These are phyloP conservation scores for Ogataea ganodermae DNA, from an alignment of 805 yeast species.

Conservation along the genomic window DNA sequence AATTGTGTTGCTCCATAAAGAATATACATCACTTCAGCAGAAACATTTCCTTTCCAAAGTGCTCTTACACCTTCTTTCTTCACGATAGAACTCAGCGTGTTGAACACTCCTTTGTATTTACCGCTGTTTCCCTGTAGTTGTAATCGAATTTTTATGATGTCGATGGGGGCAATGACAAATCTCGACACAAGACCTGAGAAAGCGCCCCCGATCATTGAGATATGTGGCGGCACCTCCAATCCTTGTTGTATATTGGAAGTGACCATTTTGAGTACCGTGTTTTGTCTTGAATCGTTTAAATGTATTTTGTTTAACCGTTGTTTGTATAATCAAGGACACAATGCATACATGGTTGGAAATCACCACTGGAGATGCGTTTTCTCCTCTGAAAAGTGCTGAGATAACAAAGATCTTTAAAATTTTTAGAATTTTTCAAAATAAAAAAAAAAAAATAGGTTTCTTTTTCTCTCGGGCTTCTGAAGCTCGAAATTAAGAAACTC, in stretches of 20 bases:
- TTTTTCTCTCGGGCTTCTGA: conserved; percentile 1
- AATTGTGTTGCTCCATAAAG: conserved; percentile 87
- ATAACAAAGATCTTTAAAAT: neutral
- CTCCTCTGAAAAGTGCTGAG: no score
- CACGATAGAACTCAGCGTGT: conserved; percentile 46
- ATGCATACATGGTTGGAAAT: neutral
- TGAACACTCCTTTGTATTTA: conserved; percentile 38
- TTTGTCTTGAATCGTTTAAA: no score
- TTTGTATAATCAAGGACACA: neutral
- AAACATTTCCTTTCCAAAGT: conserved; percentile 95
- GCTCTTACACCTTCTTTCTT: conserved; percentile 61
- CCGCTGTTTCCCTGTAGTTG: conserved; percentile 51
- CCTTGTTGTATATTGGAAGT: conserved; percentile 38
- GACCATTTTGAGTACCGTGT: conserved; percentile 13
- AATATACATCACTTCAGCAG: conserved; percentile 85
- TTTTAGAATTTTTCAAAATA: neutral
- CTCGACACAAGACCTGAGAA: conserved; percentile 63
- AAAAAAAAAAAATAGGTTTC: neutral
- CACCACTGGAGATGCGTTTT: no score
- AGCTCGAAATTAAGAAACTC: neutral
- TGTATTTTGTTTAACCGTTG: neutral
- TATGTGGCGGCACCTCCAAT: conserved; percentile 49
- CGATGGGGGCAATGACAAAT: conserved; percentile 68
- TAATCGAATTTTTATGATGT: conserved; percentile 72
- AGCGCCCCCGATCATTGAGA: conserved; percentile 70